phyloP scores from a whole-genome alignment of 257 asterid genomes.

The Solanum boliviense region DNA sequence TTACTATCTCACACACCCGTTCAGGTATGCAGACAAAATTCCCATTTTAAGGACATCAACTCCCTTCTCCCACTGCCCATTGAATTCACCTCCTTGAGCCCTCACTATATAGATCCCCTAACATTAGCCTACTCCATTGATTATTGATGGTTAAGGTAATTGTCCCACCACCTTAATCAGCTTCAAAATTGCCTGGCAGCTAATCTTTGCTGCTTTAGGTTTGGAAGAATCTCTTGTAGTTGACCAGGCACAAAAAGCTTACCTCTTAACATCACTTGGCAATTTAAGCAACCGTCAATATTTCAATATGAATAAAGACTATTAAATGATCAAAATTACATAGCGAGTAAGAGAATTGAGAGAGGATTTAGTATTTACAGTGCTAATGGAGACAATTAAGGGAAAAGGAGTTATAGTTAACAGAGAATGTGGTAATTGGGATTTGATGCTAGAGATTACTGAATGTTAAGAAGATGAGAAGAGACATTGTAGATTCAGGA shows the following conservation, averaged over 20 bases:
- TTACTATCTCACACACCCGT: neutral
- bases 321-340: neutral
- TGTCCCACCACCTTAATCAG: neutral
- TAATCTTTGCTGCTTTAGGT: neutral
- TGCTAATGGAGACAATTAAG: neutral
- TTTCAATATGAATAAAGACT: neutral
- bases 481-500: neutral
- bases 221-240: neutral
- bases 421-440: neutral
- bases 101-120: neutral
- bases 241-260: neutral
- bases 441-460: neutral
- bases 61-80: neutral
- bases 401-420: neutral
- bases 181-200: neutral
- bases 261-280: neutral
- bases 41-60: neutral
- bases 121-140: neutral
- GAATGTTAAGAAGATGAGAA: neutral
- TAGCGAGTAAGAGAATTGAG: neutral
- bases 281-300: neutral
- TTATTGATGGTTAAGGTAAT: neutral
- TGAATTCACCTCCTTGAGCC: neutral
- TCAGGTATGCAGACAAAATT: neutral
- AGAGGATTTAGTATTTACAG: neutral